These are phyloP conservation scores for Pleurotus tuber-regium DNA, from an alignment of 768 basidiomycete species.

Conservation along the genomic window DNA sequence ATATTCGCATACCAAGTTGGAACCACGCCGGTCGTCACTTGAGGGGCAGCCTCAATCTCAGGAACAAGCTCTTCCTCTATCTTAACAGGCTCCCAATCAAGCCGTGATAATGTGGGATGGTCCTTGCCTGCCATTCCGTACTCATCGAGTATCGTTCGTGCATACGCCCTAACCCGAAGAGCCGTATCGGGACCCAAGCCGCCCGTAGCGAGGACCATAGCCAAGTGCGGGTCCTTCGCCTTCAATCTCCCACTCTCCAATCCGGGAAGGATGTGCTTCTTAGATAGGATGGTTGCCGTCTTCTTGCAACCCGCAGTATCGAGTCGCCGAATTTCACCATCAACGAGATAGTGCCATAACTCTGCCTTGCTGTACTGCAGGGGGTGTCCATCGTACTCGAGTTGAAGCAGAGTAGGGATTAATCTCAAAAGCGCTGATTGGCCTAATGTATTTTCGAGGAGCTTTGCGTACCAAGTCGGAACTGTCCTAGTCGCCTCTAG, in stretches of 20 bases:
- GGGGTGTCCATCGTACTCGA: conserved; percentile 61
- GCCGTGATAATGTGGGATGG: too few species aligned
- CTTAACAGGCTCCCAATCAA: too few species aligned
- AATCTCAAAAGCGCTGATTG: conserved; percentile 44
- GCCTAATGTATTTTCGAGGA: conserved; percentile 42
- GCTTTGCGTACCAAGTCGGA: conserved; percentile 58
- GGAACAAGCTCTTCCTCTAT: too few species aligned
- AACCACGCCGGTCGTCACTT: too few species aligned
- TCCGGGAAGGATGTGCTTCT: conserved; percentile 43
- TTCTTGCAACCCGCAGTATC: conserved; percentile 42
- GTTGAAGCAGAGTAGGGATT: conserved; percentile 64
- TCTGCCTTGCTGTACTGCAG: conserved; percentile 51
- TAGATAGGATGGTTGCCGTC: conserved; percentile 41
- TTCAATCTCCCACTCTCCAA: conserved; percentile 41
- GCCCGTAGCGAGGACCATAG: conserved; percentile 43
- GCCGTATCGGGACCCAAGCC: not conserved
- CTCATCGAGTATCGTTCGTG: too few species aligned
- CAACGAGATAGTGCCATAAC: conserved; percentile 63
- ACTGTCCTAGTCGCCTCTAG: conserved; percentile 14
- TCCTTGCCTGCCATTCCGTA: too few species aligned
- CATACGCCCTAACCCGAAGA: not conserved
- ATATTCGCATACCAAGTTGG: conserved; percentile 63
- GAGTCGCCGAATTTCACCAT: conserved; percentile 33
- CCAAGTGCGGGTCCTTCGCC: conserved; percentile 41
- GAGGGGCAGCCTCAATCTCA: not conserved